A percentile compares a stretch with the other conserved stretches of the same genome.
These are phyloP conservation scores for Colletotrichum lentis DNA, from an alignment of 2,329 filamentous ascomycete species.

Conservation along the genomic window DNA sequence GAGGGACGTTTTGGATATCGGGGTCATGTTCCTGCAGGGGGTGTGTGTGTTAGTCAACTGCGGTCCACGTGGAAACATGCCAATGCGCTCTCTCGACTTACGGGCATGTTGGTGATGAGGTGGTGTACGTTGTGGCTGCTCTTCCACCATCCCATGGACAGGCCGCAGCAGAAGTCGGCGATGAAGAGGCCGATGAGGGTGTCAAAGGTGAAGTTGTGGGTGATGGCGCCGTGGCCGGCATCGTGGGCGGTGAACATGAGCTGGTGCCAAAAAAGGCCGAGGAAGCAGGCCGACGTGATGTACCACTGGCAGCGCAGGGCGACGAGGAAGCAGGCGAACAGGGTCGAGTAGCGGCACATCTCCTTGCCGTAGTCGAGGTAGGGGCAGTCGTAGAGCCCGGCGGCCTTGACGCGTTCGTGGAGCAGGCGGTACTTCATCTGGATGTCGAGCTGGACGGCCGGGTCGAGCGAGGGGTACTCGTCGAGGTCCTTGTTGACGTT, in stretches of 20 bases:
- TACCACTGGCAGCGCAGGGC: conserved; percentile 63
- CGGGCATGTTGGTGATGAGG: conserved; percentile 69
- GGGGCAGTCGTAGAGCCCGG: conserved; percentile 66
- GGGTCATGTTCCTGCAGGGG: conserved; percentile 60
- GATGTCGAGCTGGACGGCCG: conserved; percentile 63
- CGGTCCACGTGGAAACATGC: no score
- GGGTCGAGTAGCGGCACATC: conserved; percentile 58
- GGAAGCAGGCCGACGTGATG: conserved; percentile 62
- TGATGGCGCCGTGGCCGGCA: conserved; percentile 70
- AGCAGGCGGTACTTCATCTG: conserved; percentile 63
- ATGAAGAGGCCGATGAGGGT: conserved; percentile 69
- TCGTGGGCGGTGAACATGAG: conserved; percentile 75
- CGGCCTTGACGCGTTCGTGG: conserved; percentile 62
- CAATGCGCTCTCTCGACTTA: conserved; percentile 40
- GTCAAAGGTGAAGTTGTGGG: conserved; percentile 65
- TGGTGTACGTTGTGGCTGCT: conserved; percentile 74
- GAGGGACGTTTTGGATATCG: conserved; percentile 71
- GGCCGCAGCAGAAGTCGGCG: conserved; percentile 70
- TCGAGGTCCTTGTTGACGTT: conserved; percentile 48
- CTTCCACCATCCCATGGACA: conserved; percentile 76
- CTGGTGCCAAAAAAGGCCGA: conserved; percentile 74
- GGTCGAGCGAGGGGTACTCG: conserved; percentile 63
- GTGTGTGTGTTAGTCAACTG: conserved; percentile 38
- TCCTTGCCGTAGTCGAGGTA: conserved; percentile 68
- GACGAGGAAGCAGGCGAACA: conserved; percentile 60